phyloP scores from a whole-genome alignment of 108 stramenopile genomes.

The Aurantiochytrium sp. region DNA sequence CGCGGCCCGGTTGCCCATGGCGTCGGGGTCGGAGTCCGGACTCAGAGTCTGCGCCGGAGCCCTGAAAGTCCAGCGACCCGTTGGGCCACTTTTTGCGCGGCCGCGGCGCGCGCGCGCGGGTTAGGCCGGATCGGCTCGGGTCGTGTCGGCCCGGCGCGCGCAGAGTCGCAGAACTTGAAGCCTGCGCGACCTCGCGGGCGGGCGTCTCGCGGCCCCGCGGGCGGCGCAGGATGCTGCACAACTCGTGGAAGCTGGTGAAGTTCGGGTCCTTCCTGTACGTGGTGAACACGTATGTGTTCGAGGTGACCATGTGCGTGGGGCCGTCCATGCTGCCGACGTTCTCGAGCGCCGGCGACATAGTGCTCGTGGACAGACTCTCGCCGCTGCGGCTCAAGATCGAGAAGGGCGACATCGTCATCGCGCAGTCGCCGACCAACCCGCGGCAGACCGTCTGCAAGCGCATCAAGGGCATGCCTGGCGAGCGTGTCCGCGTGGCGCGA shows the following conservation, averaged over 20 bases:
- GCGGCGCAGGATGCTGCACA: background rate
- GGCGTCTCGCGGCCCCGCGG: too few relatives aligned
- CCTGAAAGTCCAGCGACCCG: background rate
- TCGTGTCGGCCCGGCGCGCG: too few relatives aligned
- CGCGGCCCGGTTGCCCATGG: background rate
- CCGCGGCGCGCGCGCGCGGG: background rate
- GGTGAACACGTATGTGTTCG: slow-evolving; percentile 67
- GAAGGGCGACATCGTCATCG: slow-evolving; percentile 78
- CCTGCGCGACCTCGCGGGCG: too few relatives aligned
- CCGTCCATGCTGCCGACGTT: slow-evolving; percentile 87
- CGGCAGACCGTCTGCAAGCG: slow-evolving; percentile 86
- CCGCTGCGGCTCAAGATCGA: slow-evolving; percentile 61
- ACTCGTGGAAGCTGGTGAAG: slow-evolving; percentile 26
- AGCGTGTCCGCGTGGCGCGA: slow-evolving; percentile 63
- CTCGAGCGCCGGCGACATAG: slow-evolving; percentile 60
- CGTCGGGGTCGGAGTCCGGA: background rate
- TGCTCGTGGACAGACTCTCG: slow-evolving; percentile 72
- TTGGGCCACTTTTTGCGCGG: background rate
- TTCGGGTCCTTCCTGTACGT: slow-evolving; percentile 61
- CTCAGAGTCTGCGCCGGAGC: too few relatives aligned
- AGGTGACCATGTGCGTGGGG: slow-evolving; percentile 74
- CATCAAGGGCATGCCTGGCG: slow-evolving; percentile 81
- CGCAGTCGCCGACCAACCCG: slow-evolving; percentile 68
- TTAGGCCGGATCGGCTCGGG: too few relatives aligned
- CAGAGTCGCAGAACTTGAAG: too few relatives aligned